Evolutionary conservation across 2,329 filamentous ascomycete species (phyloP).

Genomic region (Fusarium pseudoanthophilum): DNA sequence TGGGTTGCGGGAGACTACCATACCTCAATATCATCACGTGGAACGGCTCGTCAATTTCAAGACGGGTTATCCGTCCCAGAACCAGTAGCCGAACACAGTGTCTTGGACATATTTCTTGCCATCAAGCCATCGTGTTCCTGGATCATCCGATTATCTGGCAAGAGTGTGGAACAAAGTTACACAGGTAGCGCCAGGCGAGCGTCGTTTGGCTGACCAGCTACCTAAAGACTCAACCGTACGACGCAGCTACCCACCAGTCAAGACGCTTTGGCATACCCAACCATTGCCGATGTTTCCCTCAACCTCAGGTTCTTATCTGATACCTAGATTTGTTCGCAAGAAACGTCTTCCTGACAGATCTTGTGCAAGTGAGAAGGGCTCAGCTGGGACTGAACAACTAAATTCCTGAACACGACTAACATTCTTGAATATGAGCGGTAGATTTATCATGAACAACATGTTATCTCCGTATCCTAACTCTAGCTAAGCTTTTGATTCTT

Average conservation of each 20-base stretch:
- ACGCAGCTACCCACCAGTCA: conserved; percentile 14
- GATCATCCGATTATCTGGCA: conserved; percentile 21
- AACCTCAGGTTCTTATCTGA: not conserved
- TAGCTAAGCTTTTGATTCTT: not conserved
- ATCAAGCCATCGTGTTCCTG: not conserved
- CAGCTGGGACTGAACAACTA: not conserved
- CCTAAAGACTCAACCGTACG: conserved; percentile 15
- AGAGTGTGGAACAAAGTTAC: conserved; percentile 26
- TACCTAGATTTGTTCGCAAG: not conserved
- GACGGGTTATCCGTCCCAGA: not conserved
- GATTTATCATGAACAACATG: not conserved
- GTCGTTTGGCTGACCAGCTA: conserved; percentile 15
- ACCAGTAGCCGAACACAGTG: conserved; percentile 13
- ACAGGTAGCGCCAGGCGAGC: conserved; percentile 32
- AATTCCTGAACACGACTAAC: not conserved
- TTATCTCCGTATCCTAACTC: no score
- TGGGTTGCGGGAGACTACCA: conserved; percentile 3
- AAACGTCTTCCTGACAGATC: not conserved
- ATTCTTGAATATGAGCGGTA: not conserved
- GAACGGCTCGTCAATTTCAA: conserved; percentile 7
- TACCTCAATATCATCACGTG: conserved; percentile 11
- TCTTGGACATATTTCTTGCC: conserved; percentile 11
- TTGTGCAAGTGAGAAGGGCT: conserved; percentile 14
- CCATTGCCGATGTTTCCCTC: not conserved
- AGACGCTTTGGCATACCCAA: conserved; percentile 7